A percentile compares a stretch with the other conserved stretches of the same genome.
Conservation (phyloP, 1,284 basidiomycete genomes). For the Marasmius fiardii region DNA sequence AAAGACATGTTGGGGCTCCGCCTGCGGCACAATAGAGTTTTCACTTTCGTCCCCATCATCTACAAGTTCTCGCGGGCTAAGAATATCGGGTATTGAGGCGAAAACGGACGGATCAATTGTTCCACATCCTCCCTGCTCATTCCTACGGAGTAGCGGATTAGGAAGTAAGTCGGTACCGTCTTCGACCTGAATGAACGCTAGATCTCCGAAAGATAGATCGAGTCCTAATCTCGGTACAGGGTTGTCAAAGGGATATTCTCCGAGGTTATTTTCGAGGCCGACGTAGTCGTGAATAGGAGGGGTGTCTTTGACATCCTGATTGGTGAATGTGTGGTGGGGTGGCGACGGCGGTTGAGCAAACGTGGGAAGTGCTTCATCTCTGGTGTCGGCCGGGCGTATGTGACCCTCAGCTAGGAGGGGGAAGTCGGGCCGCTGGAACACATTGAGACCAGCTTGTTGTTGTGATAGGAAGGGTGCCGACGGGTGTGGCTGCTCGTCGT, state of each 20-base stretch:
- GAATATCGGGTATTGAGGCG: background rate
- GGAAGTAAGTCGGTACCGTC: background rate
- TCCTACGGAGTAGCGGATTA: background rate
- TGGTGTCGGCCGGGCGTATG: no score
- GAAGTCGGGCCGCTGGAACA: no score
- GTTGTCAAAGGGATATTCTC: background rate
- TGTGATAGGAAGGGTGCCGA: no score
- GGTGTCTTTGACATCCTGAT: background rate
- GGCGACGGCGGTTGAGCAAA: background rate
- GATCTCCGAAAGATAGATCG: no score
- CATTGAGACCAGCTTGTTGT: no score
- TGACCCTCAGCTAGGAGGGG: no score
- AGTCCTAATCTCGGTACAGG: background rate
- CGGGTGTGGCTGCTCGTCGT: no score
- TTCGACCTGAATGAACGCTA: no score
- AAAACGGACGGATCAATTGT: background rate
- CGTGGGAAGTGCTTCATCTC: background rate
- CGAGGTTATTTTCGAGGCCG: background rate
- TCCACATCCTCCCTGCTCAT: background rate
- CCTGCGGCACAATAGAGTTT: background rate
- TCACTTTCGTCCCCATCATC: no score
- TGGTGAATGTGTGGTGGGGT: background rate
- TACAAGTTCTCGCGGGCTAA: no score
- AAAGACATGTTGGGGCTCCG: background rate
- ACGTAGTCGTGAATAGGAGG: background rate